Evolutionary conservation across 139 green algal genomes (phyloP), one percentile per base, ranked within the genome.

Genomic region (Chlamydomonas eustigma): DNA sequence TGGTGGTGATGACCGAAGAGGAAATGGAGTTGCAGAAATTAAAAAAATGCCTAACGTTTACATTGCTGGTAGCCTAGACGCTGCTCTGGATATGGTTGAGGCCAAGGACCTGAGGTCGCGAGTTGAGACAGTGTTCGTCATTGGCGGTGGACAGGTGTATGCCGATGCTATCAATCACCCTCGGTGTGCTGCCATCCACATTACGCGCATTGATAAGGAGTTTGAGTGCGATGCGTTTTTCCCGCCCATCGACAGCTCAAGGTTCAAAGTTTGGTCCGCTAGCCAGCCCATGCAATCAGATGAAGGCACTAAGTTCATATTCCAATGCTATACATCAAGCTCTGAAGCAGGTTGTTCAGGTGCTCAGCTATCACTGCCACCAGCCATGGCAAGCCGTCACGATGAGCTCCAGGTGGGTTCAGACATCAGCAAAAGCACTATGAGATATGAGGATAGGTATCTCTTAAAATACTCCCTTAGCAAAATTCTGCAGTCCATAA

Each of bases 101-200:
- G 32, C 37, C 6, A 4, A 78, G 0, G 74, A 82, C 39, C 67
- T 81, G 36, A 35, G 32, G 18, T 39, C 67, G 4, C 63, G 50
- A 0, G 79, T 99, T 6, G 96, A 98, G 79, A 88, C 69, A 8
- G 82, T 94, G 2, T 99, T 98, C 78, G 92, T 99, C 25, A 98
- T 99, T 78, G 96, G 96, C 28, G 96, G 96, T 18, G 96, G 90
- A 2, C 83, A 97, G 78, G 71, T 87, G 35, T 92, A 90, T 72
- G 8, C 52, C 31, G 90, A 97, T 65, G 90, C 89, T 3, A 63
- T 99, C 32, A 64, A 50, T 4, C 88, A 81, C n/a, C 81, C 87
- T 0, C 71, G 78, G 5, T 98, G 97, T 84, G 67, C 75, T 0
- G 95, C 89, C 22, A 76, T 98, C 0, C 96, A 99, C 87, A 39